Evolutionary conservation across 108 stramenopile genomes (phyloP), one percentile per base, ranked within the genome.

Genomic region (Phaeodactylum tricornutum): DNA sequence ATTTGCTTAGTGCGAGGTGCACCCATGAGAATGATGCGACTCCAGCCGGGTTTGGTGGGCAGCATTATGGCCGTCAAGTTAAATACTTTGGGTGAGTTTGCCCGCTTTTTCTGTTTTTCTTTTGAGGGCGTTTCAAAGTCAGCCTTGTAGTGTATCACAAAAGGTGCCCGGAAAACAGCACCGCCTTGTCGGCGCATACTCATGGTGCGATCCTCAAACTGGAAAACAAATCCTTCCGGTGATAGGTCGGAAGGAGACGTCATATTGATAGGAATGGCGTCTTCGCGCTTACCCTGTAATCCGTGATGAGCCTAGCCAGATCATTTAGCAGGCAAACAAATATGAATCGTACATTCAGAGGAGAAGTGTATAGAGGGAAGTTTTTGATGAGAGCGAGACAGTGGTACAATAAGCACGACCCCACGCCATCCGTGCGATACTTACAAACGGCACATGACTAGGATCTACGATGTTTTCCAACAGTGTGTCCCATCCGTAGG

Each of bases 391-490:
- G n/a, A n/a, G n/a, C n/a, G n/a, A n/a, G n/a, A n/a, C n/a, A n/a
- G n/a, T n/a, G n/a, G n/a, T n/a, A n/a, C n/a, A n/a, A n/a, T n/a
- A n/a, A n/a, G n/a, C n/a, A n/a, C n/a, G n/a, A n/a, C n/a, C n/a
- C n/a, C n/a, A n/a, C n/a, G n/a, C n/a, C n/a, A n/a, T n/a, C n/a
- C n/a, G n/a, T 8, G 7, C 11, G 15, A 15, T 24, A 46, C 45
- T 14, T 2, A 77, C 91, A 74, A 83, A 93, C 1, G 88, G 86
- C 16, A 93, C 53, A 52, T 93, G 92, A 2, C 78, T 70, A 1
- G 81, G 81, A 55, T 93, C 75, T 54, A 77, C 71, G 28, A 87
- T 69, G 38, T 87, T 87, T 49, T 78, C 73, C 0, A 74, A 25
- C 26, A 90, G 42, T 12, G 79, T 71, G 46, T 90, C 92, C 30